Conservation (phyloP, 805 yeast genomes). For the Starmerella geochares region DNA sequence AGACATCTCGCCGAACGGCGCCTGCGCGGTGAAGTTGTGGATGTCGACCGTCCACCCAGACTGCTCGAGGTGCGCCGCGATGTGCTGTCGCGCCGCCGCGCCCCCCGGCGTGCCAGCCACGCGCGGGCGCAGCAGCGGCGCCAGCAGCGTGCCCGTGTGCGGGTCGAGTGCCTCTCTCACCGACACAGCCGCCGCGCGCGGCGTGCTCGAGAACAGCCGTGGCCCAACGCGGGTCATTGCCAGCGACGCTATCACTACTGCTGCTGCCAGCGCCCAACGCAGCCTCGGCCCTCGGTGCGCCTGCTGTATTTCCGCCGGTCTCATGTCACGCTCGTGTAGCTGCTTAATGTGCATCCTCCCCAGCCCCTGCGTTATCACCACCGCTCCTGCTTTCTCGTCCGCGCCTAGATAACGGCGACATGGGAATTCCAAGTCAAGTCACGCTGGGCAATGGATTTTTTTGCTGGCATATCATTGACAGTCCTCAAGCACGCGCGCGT, state of each 20-base stretch:
- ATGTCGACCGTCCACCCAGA: conserved; percentile 28
- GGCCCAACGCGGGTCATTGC: background rate
- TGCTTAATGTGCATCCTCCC: background rate
- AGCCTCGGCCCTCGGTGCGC: background rate
- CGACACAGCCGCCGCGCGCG: no score
- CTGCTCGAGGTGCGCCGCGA: conserved; percentile 28
- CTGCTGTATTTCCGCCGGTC: background rate
- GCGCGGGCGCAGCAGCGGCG: conserved; percentile 24
- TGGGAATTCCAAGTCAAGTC: no score
- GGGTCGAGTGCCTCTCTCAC: conserved; percentile 17
- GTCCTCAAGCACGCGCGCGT: no score
- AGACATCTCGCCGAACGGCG: conserved; percentile 36
- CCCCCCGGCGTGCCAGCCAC: conserved; percentile 24
- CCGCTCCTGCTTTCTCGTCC: no score
- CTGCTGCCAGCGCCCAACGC: background rate
- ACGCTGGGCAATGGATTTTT: no score
- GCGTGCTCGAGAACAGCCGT: background rate
- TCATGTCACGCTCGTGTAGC: background rate
- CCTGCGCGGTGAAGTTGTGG: conserved; percentile 31
- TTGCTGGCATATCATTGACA: no score
- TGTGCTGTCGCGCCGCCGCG: conserved; percentile 19
- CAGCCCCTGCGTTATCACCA: no score
- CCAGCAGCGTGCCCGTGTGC: conserved; percentile 18
- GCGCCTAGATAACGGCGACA: no score
- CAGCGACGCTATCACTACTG: background rate